Evolutionary conservation across 345 rosid genomes (phyloP), one percentile per base, ranked within the genome.

Genomic region (Geranium brycei): DNA sequence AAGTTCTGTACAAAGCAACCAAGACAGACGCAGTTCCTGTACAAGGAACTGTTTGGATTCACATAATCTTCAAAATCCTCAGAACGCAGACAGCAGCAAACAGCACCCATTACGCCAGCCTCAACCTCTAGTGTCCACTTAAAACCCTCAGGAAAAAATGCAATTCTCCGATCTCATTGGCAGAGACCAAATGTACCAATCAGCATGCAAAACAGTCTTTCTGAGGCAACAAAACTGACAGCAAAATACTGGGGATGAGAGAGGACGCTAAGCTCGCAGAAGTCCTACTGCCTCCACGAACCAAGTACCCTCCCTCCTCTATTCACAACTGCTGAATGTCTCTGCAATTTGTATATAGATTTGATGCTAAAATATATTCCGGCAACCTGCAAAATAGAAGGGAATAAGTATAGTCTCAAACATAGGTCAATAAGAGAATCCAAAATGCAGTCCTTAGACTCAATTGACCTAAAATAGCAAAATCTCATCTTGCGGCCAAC

Each of bases 1-100:
- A 87, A 86, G 68, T 90, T 83, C 70, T 85, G 91, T 68, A 85
- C 66, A 73, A 93, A 80, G 73, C 97, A 85, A 67, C 83, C 60
- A 31, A 90, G 79, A 79, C 99, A 93, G 62, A 80, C 68, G 73
- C 99, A 93, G 75, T 86, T 90, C 75, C 97, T 82, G 70, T 83
- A 88, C 2, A 76, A 78, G 73, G 83, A 71, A 83, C 79, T 85
- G 51, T 76, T 83, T 69, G 95, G 87, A 77, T 86, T 82, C 79
- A 83, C 69, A 76, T 91, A 88, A 63, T 86, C 91, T 77, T 88
- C 91, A 60, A 82, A 72, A 69, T 86, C 95, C 59, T 79, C 82
- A 19, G 65, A 76, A 30, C 64, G 90, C 70, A 90, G 72, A 78
- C 99, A 93, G 82, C 91, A 86, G 63, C 96, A 82, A 72, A 85